Evolutionary conservation across 1,139 yeast species (phyloP), one percentile per base, ranked within the genome.

Genomic region (Yamadazyma spencermartinsiae): DNA sequence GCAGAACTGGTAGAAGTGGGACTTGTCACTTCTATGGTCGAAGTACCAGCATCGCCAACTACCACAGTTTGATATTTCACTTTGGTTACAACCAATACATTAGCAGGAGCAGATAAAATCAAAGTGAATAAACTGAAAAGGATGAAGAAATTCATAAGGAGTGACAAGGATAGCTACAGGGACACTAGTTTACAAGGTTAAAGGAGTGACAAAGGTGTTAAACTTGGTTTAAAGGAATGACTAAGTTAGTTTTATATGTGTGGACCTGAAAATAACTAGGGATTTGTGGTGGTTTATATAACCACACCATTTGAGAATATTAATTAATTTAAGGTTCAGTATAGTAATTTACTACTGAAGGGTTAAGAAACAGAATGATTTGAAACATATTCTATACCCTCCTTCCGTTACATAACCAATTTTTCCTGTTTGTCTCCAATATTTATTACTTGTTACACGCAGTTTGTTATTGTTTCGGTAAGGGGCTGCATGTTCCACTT

Each of bases 101-200:
- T 34, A 18, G 52, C 53, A 14, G 53, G 53, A 21, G 45, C 50
- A 18, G 51, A 50, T 15, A 44, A 37, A 16, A 37, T 28, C 14
- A 39, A 17, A 14, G 31, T 36, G n/a, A 39, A 34, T 26, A 42
- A 39, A 33, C 43, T 30, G 33, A 46, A 30, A 36, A 33, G 24
- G 32, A 35, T 17, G 35, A 41, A 16, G 23, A 40, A 38, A 4
- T 46, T 38, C 51, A 48, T 48, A 28, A 31, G 35, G 35, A 38
- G 24, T 15, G 38, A n/a, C n/a, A n/a, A n/a, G n/a, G n/a, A n/a
- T n/a, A n/a, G n/a, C n/a, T n/a, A 34, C 34, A 13, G 16, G 31
- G 8, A 16, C 15, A 7, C 7, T 6, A 4, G n/a, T 9, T 15
- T 5, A 24, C 10, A 6, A 6, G 12, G n/a, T 15, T 11, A 28